These are phyloP conservation scores for Verticillium isaacii DNA, from an alignment of 2,329 filamentous ascomycete species.

Conservation along the genomic window DNA sequence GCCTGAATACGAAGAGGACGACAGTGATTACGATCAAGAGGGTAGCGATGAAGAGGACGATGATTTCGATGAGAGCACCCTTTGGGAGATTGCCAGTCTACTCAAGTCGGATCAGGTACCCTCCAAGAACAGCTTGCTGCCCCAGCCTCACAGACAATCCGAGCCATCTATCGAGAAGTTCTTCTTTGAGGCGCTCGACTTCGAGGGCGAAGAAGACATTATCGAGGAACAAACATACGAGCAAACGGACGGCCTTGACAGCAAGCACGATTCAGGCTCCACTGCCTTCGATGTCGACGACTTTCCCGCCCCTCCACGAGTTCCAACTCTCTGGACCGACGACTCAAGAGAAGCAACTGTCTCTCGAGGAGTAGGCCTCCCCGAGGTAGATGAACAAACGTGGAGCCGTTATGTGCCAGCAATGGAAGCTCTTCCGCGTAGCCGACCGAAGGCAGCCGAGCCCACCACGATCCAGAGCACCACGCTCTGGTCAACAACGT, in stretches of 20 bases:
- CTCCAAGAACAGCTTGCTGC: conserved; percentile 46
- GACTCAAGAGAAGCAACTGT: conserved; percentile 1
- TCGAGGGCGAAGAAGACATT: conserved; percentile 1
- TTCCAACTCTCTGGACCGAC: conserved; percentile 10
- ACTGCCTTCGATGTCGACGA: conserved; percentile 24
- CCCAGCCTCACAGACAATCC: conserved; percentile 16
- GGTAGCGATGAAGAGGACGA: conserved; percentile 32
- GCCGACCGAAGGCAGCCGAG: conserved; percentile 21
- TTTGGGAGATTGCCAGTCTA: conserved; percentile 61
- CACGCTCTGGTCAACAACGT: conserved; percentile 24
- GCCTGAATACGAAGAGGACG: conserved; percentile 25
- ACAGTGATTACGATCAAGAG: conserved; percentile 3
- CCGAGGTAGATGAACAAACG: conserved; percentile 29
- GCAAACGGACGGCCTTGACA: conserved; percentile 13
- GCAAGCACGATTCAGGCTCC: conserved; percentile 20
- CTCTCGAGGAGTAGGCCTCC: conserved; percentile 19
- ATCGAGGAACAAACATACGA: conserved; percentile 19
- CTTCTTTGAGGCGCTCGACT: conserved; percentile 23
- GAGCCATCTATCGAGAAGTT: conserved; percentile 24
- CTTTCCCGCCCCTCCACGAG: conserved; percentile 4
- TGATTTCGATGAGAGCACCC: conserved; percentile 55
- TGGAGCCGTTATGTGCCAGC: conserved; percentile 29
- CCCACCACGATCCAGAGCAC: conserved; percentile 28
- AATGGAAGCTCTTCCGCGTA: conserved; percentile 18
- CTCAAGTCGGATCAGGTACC: conserved; percentile 48